phyloP scores from a whole-genome alignment of 2,329 filamentous ascomycete species.

The Magnaporthiopsis incrustans region DNA sequence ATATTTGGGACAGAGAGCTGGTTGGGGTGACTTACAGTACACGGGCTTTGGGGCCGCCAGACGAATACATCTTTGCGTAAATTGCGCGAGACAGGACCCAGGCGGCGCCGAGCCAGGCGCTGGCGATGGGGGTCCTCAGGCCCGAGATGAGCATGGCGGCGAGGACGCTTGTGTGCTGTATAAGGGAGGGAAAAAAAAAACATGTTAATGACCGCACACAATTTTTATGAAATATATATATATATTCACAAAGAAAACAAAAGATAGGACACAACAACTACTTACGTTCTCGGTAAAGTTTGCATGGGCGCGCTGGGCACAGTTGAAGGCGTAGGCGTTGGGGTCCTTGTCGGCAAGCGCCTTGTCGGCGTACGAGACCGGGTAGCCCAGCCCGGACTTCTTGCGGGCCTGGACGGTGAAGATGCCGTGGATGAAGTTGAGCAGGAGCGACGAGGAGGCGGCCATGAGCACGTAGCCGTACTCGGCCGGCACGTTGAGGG shows the following conservation, averaged over 20 bases:
- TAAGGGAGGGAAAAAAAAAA: too few relatives aligned
- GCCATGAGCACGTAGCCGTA: conserved; percentile 49
- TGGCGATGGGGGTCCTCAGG: conserved; percentile 41
- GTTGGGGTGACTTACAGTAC: conserved; percentile 22
- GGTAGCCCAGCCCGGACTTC: conserved; percentile 46
- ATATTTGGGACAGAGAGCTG: not conserved
- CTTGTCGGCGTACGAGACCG: conserved; percentile 45
- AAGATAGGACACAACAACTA: not conserved
- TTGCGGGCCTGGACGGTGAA: conserved; percentile 43
- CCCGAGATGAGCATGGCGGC: conserved; percentile 47
- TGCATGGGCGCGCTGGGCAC: conserved; percentile 53
- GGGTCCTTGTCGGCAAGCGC: conserved; percentile 47
- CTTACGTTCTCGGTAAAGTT: conserved; percentile 56
- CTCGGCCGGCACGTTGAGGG: not conserved
- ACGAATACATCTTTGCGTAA: conserved; percentile 49
- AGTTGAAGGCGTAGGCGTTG: conserved; percentile 53
- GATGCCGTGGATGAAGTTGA: conserved; percentile 45
- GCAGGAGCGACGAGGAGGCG: conserved; percentile 47
- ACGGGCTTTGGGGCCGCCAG: conserved; percentile 37
- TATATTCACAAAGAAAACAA: too few relatives aligned
- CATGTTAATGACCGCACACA: too few relatives aligned
- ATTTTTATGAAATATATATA: too few relatives aligned
- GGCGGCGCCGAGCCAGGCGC: conserved; percentile 38
- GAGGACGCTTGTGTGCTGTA: conserved; percentile 35
- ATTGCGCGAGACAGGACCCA: conserved; percentile 46